Percentiles rank a stretch among this genome's conserved stretches.
Evolutionary conservation across 2,329 filamentous ascomycete species (phyloP).

Genomic region (Gyromitra esculenta): DNA sequence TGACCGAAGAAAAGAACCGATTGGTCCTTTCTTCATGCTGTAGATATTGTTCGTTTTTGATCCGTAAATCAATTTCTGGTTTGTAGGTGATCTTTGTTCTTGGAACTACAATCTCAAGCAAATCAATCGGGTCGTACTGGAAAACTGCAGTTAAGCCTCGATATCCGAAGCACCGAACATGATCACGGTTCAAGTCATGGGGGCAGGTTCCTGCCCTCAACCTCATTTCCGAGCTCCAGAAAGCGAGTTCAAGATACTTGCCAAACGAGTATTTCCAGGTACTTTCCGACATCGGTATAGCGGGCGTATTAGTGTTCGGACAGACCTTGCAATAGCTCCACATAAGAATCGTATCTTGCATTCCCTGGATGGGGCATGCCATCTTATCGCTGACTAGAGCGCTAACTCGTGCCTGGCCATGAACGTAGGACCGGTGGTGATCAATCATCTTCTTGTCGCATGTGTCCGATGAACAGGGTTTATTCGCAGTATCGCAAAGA

Average conservation of each 20-base stretch:
- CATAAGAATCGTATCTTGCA: constrained; percentile 86
- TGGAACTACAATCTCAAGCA: constrained; percentile 94
- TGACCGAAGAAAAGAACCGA: constrained; percentile 88
- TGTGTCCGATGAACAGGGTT: constrained; percentile 81
- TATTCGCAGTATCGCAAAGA: constrained; percentile 77
- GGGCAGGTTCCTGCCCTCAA: constrained; percentile 79
- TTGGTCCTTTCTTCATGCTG: constrained; percentile 83
- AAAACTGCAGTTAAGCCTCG: constrained; percentile 85
- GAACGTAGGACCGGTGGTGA: constrained; percentile 95
- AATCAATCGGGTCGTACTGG: constrained; percentile 90
- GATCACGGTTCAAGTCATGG: constrained; percentile 91
- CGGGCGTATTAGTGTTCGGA: constrained; percentile 75
- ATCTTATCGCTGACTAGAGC: constrained; percentile 81
- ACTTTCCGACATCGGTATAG: constrained; percentile 88
- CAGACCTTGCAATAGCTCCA: constrained; percentile 97
- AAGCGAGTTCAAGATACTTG: constrained; percentile 96
- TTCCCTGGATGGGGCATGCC: constrained; percentile 71
- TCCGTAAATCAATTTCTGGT: constrained; percentile 87
- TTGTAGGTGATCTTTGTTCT: constrained; percentile 94
- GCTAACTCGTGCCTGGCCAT: constrained; percentile 92
- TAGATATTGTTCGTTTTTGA: constrained; percentile 91
- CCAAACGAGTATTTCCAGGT: constrained; percentile 99
- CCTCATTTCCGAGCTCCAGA: constrained; percentile 88
- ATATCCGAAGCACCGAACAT: constrained; percentile 91
- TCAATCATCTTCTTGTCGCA: constrained; percentile 90